A percentile compares a stretch with the other conserved stretches of the same genome.
Conservation (phyloP, 805 yeast genomes). For the Schwanniomyces polymorphus region DNA sequence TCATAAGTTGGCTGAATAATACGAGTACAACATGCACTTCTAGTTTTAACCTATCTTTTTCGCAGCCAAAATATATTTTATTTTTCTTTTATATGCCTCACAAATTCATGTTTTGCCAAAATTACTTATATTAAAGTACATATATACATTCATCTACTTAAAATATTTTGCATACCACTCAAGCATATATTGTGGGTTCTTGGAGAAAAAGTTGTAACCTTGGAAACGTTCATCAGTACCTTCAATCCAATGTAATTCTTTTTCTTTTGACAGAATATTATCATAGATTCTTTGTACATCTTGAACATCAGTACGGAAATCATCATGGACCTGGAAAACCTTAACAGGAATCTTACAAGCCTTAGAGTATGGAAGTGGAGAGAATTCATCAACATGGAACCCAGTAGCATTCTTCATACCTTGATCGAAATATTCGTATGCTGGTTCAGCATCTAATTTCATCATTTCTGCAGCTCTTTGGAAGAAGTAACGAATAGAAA, state of each 20-base stretch:
- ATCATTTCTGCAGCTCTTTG: background rate
- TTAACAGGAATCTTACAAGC: conserved; percentile 2
- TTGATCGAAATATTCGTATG: conserved; percentile 1
- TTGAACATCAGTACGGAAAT: conserved; percentile 1
- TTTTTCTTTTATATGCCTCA: no score
- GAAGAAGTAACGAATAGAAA: conserved; percentile 1
- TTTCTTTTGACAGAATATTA: background rate
- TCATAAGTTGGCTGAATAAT: no score
- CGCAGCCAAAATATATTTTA: no score
- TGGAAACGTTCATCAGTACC: conserved; percentile 1
- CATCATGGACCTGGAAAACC: conserved; percentile 3
- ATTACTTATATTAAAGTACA: no score
- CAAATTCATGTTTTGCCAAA: no score
- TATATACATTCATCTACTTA: background rate
- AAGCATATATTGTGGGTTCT: conserved; percentile 2
- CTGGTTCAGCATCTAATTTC: background rate
- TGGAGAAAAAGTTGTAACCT: conserved; percentile 4
- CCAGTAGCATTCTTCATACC: background rate
- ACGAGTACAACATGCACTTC: no score
- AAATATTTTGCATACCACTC: background rate
- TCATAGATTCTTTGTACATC: conserved; percentile 6
- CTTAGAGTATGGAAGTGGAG: conserved; percentile 2
- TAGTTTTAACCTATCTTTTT: no score
- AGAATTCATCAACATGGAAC: background rate
- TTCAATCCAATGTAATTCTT: conserved; percentile 7